Base-by-base conservation (phyloP, 1,284 basidiomycete genomes). In the Trametes sp. region DNA sequence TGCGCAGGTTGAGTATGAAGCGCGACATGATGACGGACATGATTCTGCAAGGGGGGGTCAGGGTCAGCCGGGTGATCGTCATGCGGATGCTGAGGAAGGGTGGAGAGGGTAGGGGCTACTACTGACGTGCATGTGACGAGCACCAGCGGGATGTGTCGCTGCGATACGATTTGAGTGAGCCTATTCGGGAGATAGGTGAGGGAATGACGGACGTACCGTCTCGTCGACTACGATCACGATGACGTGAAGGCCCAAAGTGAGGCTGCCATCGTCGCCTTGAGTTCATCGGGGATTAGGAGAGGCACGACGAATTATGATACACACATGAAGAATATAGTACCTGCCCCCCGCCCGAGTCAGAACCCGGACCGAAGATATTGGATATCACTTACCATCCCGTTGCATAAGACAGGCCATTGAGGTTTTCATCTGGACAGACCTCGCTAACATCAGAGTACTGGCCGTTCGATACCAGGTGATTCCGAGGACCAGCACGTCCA, bases 401-500 rank as follows among this genome's bases (percentile, higher is more conserved):
- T 61, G 53, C 33, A 66, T 31, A 1, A 57, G 33, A 13, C 21
- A 53, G 2, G 36, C 42, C 6, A 63, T 28, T 14, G 61, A 57
- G 1, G 55, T 35, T 3, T 49, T 14, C 35, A 63, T 26, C 13
- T 58, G 38, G 13, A 51, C 52, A 11, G 51, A 52, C 26, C 54
- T 46, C 11, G 61, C 58, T 19, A 45, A 42, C 11, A 54, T 14
- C 2, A 54, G 33, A 7, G 57, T 53, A 4, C 61, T 58, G 0
- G 45, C 45, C 14, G 64, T 66, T 7, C 59, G 54, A 26, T 66
- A 66, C 64, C 64, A 66, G 23, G 64, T 66, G 41, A 66, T 61
- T 0, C 13, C 57, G n/a, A 66, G 19, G 28, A 63, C 58, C 35
- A 66, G 14, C 2, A 45, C 7, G 19, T 52, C 59, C 28, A 19